These are phyloP conservation scores for Cryphonectria carpinicola DNA, from an alignment of 2,329 filamentous ascomycete species.

Conservation along the genomic window DNA sequence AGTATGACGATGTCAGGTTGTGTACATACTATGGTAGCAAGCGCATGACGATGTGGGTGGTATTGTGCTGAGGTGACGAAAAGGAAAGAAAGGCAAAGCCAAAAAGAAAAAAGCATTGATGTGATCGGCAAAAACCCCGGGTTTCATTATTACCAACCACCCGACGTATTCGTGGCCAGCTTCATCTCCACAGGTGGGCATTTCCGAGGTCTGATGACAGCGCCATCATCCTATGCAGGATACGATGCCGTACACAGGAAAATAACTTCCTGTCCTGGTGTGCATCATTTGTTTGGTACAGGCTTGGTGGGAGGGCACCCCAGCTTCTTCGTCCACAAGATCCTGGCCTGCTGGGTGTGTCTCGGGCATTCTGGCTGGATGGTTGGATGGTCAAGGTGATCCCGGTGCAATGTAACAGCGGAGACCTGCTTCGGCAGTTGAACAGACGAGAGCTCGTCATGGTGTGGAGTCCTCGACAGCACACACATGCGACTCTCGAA, in stretches of 20 bases:
- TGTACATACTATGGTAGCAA: not conserved
- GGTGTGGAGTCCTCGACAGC: slow-evolving; percentile 8
- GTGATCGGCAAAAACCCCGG: slow-evolving; percentile 15
- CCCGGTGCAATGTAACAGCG: slow-evolving; percentile 20
- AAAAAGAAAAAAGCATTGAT: slow-evolving; percentile 5
- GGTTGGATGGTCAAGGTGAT: not conserved
- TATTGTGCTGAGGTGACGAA: slow-evolving; percentile 16
- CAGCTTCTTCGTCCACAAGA: not conserved
- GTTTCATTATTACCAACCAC: not conserved
- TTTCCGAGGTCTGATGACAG: not conserved
- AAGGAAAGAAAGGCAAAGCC: not conserved
- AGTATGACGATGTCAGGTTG: not conserved
- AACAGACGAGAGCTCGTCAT: slow-evolving; percentile 12
- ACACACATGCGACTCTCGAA: slow-evolving; percentile 6
- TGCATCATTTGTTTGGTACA: not conserved
- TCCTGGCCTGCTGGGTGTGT: not conserved
- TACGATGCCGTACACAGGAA: not conserved
- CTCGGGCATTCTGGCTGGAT: not conserved
- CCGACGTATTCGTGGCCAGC: not conserved
- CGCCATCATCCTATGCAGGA: not conserved
- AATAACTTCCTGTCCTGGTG: not conserved
- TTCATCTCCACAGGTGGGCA: not conserved
- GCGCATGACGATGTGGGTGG: slow-evolving; percentile 20
- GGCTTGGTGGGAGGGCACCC: not conserved
- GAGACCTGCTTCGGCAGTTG: slow-evolving; percentile 27